phyloP scores from a whole-genome alignment of 345 rosid genomes.

The Murraya paniculata region DNA sequence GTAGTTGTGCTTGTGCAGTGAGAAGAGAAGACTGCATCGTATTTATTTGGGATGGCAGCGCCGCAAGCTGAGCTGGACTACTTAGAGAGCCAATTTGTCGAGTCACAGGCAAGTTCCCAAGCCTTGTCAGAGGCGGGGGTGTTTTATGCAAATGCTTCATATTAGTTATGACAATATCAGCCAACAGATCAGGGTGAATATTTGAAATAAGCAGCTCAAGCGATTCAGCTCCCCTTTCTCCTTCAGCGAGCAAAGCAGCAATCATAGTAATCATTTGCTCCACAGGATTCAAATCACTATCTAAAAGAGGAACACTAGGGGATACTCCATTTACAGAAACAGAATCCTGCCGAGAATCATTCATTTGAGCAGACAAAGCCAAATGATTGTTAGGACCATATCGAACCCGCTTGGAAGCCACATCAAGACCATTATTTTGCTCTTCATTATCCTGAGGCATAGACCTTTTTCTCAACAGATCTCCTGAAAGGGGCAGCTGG shows the following conservation, averaged over 20 bases:
- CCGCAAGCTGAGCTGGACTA: constrained; percentile 44
- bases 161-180: constrained; percentile 92
- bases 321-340: constrained; percentile 55
- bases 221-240: constrained; percentile 97
- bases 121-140: constrained; percentile 55
- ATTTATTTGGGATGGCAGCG: constrained; percentile 37
- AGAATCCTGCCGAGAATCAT: constrained; percentile 49
- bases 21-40: constrained; percentile 46
- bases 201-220: constrained; percentile 86
- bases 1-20: constrained; percentile 35
- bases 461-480: constrained; percentile 63
- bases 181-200: constrained; percentile 94
- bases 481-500: constrained; percentile 56
- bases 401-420: constrained; percentile 56
- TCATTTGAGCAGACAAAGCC: constrained; percentile 38
- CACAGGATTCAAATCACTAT: constrained; percentile 75
- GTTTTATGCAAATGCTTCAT: constrained; percentile 89
- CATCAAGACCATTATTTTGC: constrained; percentile 49
- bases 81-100: constrained; percentile 38
- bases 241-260: constrained; percentile 99
- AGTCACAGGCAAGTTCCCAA: constrained; percentile 37
- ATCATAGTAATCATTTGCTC: constrained; percentile 98
- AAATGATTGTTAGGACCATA: constrained; percentile 42
- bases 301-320: constrained; percentile 43
- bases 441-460: constrained; percentile 63